Conservation (phyloP, 495 filamentous ascomycete genomes). For the Penicillium tannophilum region DNA sequence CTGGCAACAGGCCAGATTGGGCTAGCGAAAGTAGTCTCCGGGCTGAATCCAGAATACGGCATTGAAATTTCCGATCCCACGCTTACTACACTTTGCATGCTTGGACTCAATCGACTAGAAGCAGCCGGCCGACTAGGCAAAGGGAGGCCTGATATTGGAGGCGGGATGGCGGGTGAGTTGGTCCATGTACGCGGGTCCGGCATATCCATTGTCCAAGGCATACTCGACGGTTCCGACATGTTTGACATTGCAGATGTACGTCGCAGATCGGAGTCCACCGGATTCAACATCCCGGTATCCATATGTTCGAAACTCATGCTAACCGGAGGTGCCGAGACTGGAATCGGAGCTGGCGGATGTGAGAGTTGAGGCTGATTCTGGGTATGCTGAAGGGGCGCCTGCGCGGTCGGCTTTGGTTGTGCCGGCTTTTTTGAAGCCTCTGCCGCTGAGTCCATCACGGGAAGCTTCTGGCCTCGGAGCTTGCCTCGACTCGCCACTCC, state of each 20-base stretch:
- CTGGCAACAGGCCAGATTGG: constrained; percentile 21
- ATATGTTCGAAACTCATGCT: constrained; percentile 9
- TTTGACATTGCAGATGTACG: constrained; percentile 14
- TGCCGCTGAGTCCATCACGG: constrained; percentile 56
- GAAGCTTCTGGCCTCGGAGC: constrained; percentile 83
- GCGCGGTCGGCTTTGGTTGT: constrained; percentile 12
- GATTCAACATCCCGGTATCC: background rate
- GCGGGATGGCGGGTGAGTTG: constrained; percentile 18
- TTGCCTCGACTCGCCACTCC: constrained; percentile 97
- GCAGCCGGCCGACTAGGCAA: constrained; percentile 23
- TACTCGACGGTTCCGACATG: constrained; percentile 16
- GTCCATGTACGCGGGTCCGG: constrained; percentile 32
- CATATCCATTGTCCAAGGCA: constrained; percentile 35
- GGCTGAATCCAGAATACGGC: constrained; percentile 22
- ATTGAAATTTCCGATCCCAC: constrained; percentile 17
- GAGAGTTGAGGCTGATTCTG: constrained; percentile 16
- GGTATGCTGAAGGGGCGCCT: constrained; percentile 12
- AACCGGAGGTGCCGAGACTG: constrained; percentile 2
- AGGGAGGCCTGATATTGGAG: constrained; percentile 31
- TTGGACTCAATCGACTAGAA: constrained; percentile 18
- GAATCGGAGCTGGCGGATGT: constrained; percentile 18
- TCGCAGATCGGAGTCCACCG: constrained; percentile 11
- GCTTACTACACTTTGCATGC: constrained; percentile 8
- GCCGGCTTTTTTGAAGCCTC: constrained; percentile 18
- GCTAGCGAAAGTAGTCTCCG: constrained; percentile 16